phyloP scores from a whole-genome alignment of 2,329 filamentous ascomycete genomes.

The Pyrenophora teres region DNA sequence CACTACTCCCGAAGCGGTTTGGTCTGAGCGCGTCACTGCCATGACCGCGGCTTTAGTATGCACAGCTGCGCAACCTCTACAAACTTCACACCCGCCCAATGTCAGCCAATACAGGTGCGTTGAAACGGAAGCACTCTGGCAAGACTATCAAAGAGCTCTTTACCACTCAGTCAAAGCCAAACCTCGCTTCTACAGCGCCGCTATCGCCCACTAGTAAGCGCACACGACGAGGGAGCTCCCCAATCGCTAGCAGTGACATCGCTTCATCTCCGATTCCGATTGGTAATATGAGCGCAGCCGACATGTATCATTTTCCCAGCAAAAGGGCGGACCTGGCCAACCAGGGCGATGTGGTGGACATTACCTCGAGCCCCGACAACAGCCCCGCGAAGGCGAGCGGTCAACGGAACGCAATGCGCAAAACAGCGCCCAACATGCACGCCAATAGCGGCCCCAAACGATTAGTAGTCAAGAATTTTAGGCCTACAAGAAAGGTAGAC shows the following conservation, averaged over 20 bases:
- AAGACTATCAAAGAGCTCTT: constrained; percentile 45
- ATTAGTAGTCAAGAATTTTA: constrained; percentile 92
- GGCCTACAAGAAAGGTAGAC: constrained; percentile 65
- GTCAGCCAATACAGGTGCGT: constrained; percentile 38
- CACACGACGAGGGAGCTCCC: constrained; percentile 33
- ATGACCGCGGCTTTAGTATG: constrained; percentile 24
- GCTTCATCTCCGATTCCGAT: constrained; percentile 15
- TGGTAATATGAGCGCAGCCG: constrained; percentile 36
- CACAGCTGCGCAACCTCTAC: constrained; percentile 21
- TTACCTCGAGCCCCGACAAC: constrained; percentile 48
- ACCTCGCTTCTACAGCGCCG: constrained; percentile 27
- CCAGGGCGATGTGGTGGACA: constrained; percentile 32
- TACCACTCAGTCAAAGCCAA: constrained; percentile 43
- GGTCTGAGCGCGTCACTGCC: constrained; percentile 35
- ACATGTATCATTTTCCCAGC: constrained; percentile 45
- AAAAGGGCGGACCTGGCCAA: constrained; percentile 26
- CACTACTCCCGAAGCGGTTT: constrained; percentile 17
- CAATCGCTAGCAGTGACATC: constrained; percentile 14
- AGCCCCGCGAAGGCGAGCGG: constrained; percentile 47
- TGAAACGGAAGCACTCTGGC: constrained; percentile 46
- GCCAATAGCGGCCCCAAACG: constrained; percentile 71
- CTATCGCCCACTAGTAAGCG: constrained; percentile 41
- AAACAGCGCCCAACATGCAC: constrained; percentile 69
- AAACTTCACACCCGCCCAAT: constrained; percentile 31
- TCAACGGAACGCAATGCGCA: constrained; percentile 45